These are phyloP conservation scores for Zygotorulaspora sp. DNA, from an alignment of 805 yeast species.

Conservation along the genomic window DNA sequence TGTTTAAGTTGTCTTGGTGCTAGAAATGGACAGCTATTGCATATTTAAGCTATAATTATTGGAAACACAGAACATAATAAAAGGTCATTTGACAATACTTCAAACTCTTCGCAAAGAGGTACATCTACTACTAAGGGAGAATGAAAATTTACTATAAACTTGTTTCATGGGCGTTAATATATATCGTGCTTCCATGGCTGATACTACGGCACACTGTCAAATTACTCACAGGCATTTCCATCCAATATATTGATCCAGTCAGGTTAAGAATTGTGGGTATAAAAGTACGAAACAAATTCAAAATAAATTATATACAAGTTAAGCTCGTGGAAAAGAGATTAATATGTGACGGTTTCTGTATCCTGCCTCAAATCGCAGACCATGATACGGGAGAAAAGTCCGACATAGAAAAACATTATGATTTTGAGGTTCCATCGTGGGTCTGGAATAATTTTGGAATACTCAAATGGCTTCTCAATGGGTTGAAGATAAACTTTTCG, in stretches of 20 bases:
- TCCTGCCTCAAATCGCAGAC: not conserved
- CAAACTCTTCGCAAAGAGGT: too few species aligned
- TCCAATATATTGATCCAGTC: constrained; percentile 23
- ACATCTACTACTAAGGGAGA: not conserved
- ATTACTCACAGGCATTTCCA: constrained; percentile 14
- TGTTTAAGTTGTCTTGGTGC: too few species aligned
- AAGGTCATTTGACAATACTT: too few species aligned
- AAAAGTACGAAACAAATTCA: constrained; percentile 10
- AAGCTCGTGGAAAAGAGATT: constrained; percentile 19
- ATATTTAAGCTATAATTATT: too few species aligned
- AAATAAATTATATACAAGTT: constrained; percentile 20
- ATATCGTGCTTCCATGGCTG: constrained; percentile 7
- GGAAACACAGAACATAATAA: too few species aligned
- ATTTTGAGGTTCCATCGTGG: not conserved
- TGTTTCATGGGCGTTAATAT: constrained; percentile 2
- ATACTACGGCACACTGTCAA: constrained; percentile 6
- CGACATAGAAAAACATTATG: not conserved
- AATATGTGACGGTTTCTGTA: constrained; percentile 5
- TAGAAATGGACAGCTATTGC: too few species aligned
- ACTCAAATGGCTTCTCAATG: not conserved
- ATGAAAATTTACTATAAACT: not conserved
- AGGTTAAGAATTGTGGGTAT: constrained; percentile 16
- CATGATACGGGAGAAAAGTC: not conserved
- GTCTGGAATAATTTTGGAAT: not conserved
- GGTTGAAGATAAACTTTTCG: not conserved